Percentiles rank a stretch among this genome's conserved stretches.
Evolutionary conservation across 805 yeast species (phyloP).

Genomic region (Debaryomyces maramus): DNA sequence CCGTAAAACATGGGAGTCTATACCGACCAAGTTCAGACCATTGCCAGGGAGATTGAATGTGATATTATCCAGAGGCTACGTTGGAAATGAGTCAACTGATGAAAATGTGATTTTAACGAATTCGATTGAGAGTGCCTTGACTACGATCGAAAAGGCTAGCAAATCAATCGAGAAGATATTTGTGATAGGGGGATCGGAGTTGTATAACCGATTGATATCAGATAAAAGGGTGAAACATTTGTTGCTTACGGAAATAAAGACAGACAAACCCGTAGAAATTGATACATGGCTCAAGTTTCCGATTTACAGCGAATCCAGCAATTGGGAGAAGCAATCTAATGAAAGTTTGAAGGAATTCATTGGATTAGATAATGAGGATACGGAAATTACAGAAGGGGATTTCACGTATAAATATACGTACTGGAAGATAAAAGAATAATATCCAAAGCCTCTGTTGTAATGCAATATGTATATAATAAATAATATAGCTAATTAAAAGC

Average conservation of each 20-base stretch:
- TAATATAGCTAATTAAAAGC: too few relatives aligned
- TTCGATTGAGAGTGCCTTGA: constrained; percentile 28
- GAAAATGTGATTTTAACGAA: constrained; percentile 28
- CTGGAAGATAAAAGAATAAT: constrained; percentile 42
- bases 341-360: constrained; percentile 39
- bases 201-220: constrained; percentile 60
- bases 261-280: constrained; percentile 47
- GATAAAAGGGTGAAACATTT: constrained; percentile 51
- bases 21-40: constrained; percentile 83
- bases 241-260: constrained; percentile 66
- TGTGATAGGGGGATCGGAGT: constrained; percentile 91
- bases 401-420: constrained; percentile 60
- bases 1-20: constrained; percentile 92
- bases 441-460: neutral
- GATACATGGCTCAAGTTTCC: constrained; percentile 66
- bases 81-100: constrained; percentile 12
- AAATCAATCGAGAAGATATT: constrained; percentile 57
- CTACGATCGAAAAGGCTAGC: constrained; percentile 10
- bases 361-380: constrained; percentile 26
- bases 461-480: constrained; percentile 1
- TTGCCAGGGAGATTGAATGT: constrained; percentile 73
- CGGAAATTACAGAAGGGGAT: constrained; percentile 39
- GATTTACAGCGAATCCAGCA: constrained; percentile 13
- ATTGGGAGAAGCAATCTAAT: constrained; percentile 38
- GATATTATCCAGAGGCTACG: constrained; percentile 58